Evolutionary conservation across 495 filamentous ascomycete species (phyloP), one percentile per base, ranked within the genome.

Genomic region (Penicillium angulare): DNA sequence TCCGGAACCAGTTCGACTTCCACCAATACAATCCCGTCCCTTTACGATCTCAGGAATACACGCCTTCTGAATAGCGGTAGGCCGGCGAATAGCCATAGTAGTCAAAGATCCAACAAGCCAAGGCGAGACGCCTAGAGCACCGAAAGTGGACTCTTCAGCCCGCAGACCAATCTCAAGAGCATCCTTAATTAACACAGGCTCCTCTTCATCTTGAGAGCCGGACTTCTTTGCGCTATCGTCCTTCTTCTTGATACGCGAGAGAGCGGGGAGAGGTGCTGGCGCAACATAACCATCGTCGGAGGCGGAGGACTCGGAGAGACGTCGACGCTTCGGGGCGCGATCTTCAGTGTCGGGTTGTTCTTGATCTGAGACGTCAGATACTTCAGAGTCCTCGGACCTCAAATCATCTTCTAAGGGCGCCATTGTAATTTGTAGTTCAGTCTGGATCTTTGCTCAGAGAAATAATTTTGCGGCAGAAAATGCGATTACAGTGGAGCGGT

Each of bases 1-100:
- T 65, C 93, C 93, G n/a, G 92, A 96, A 72, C 93, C 93, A 3
- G 93, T 98, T 47, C 88, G 79, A 58, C 89, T 95, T 15, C 90
- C 90, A 56, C 95, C 93, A 56, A 98, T 96, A 56, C 91, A 96
- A 69, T 97, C 90, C 54, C 86, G 79, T 3, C 93, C 93, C 61
- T 89, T 84, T 45, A 98, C 64, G 36, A 97, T 96, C 57, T 87
- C 85, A 16, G 89, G 90, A 61, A 98, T 97, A 68, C 88, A 95
- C 42, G 83, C 87, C 54, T 85, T 87, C 57, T 98, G 93, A 73
- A 98, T 97, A 47, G 85, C 85, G 0, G 93, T 97, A 0, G 93
- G 93, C 39, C 85, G 75, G 50, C 83, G 86, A 64, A 98, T 95
- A 21, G 89, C 87, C 88, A 98, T 88, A 42, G 86, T 84, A 39